phyloP scores from a whole-genome alignment of 2,329 filamentous ascomycete genomes.

The Aspergillus tanneri region DNA sequence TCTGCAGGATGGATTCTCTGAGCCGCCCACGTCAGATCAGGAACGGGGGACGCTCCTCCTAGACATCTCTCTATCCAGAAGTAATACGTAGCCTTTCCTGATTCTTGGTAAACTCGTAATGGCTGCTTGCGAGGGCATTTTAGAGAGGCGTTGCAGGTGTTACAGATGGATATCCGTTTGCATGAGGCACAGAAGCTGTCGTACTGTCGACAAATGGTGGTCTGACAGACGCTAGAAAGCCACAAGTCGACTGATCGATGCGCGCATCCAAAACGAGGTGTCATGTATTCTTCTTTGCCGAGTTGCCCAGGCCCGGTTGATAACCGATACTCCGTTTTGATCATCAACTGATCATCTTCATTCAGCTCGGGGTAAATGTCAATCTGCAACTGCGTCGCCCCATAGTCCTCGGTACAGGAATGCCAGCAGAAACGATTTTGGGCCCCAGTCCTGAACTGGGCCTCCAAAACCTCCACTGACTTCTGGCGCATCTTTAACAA shows the following conservation, averaged over 20 bases:
- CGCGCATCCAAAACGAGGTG: slow-evolving; percentile 42
- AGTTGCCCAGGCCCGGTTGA: slow-evolving; percentile 35
- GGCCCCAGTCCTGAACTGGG: slow-evolving; percentile 30
- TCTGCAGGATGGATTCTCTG: slow-evolving; percentile 42
- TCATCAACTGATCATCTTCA: slow-evolving; percentile 29
- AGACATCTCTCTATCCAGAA: slow-evolving; percentile 39
- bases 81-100: slow-evolving; percentile 32
- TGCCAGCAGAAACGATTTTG: slow-evolving; percentile 40
- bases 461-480: slow-evolving; percentile 25
- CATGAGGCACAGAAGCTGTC: slow-evolving; percentile 37
- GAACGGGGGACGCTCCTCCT: slow-evolving; percentile 26
- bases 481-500: slow-evolving; percentile 32
- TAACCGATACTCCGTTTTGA: slow-evolving; percentile 41
- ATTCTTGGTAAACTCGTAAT: slow-evolving; percentile 23
- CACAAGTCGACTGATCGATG: slow-evolving; percentile 43
- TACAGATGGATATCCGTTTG: slow-evolving; percentile 38
- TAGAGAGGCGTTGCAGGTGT: slow-evolving; percentile 34
- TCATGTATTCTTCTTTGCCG: slow-evolving; percentile 40
- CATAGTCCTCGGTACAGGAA: slow-evolving; percentile 37
- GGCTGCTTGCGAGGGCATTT: slow-evolving; percentile 38
- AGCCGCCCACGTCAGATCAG: slow-evolving; percentile 34
- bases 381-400: slow-evolving; percentile 35
- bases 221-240: slow-evolving; percentile 41
- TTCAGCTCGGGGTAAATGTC: slow-evolving; percentile 38
- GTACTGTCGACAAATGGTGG: slow-evolving; percentile 35